A percentile compares a stretch with the other conserved stretches of the same genome.
These are phyloP conservation scores for Panaeolus cyanescens DNA, from an alignment of 768 basidiomycete species.

Conservation along the genomic window DNA sequence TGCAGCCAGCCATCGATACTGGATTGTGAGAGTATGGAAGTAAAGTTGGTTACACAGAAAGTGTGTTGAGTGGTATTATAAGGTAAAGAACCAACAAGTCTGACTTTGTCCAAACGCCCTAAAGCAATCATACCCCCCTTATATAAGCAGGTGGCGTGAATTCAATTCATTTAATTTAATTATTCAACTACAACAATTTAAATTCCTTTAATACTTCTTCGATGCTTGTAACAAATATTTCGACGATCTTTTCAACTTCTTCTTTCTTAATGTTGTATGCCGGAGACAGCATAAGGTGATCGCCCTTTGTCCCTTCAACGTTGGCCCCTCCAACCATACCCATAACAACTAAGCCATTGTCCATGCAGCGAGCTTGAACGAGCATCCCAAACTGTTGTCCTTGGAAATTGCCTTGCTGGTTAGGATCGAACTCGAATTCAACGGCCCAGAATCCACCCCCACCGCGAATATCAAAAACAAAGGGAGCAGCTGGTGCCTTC, in stretches of 20 bases:
- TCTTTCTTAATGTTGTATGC: conserved; percentile 76
- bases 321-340: conserved; percentile 73
- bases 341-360: conserved; percentile 71
- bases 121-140: conserved; percentile 38
- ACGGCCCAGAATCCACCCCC: conserved; percentile 83
- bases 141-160: conserved; percentile 49
- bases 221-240: conserved; percentile 63
- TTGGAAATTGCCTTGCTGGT: conserved; percentile 46
- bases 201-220: conserved; percentile 58
- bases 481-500: conserved; percentile 61
- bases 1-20: conserved; percentile 85
- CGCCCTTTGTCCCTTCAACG: conserved; percentile 68
- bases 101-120: conserved; percentile 34
- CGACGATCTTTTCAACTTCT: conserved; percentile 70
- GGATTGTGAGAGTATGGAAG: conserved; percentile 37
- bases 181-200: conserved; percentile 19
- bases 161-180: conserved; percentile 7
- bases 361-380: conserved; percentile 68
- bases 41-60: conserved; percentile 26
- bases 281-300: conserved; percentile 75
- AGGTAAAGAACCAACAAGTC: conserved; percentile 26
- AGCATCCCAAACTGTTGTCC: conserved; percentile 62
- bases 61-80: conserved; percentile 33
- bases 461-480: conserved; percentile 80
- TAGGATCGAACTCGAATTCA: conserved; percentile 72